These are phyloP conservation scores for Dioszegia aurantiaca DNA, from an alignment of 768 basidiomycete genomes.

Conservation along the genomic window DNA sequence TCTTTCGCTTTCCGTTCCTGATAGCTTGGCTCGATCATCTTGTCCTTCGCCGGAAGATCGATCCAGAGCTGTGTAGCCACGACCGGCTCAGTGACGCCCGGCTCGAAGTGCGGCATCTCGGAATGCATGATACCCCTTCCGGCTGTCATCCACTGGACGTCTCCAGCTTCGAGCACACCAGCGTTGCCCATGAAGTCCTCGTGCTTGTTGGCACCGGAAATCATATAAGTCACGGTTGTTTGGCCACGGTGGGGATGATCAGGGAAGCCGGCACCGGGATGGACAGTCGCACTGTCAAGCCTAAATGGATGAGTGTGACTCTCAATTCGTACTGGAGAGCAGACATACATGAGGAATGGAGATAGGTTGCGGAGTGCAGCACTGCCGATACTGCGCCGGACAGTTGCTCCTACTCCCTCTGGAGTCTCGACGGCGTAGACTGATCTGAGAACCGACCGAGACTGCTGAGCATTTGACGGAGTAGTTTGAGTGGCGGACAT, in stretches of 20 bases:
- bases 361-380: conserved; percentile 71
- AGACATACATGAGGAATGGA: conserved; percentile 74
- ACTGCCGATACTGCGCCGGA: conserved; percentile 82
- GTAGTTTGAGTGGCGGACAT: conserved; percentile 7
- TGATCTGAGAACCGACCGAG: conserved; percentile 68
- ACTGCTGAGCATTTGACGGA: conserved; percentile 10
- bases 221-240: conserved; percentile 69
- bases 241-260: conserved; percentile 69
- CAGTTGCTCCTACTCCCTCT: conserved; percentile 72
- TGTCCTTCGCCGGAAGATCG: conserved; percentile 59
- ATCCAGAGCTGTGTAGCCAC: conserved; percentile 71
- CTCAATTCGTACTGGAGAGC: background rate
- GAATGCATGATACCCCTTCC: conserved; percentile 48
- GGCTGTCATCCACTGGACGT: conserved; percentile 85
- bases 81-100: conserved; percentile 60
- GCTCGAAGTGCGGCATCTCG: conserved; percentile 76
- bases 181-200: conserved; percentile 75
- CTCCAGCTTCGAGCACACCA: conserved; percentile 60
- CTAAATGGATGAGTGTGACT: conserved; percentile 17
- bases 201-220: conserved; percentile 77
- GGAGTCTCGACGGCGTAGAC: conserved; percentile 61
- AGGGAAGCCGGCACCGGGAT: conserved; percentile 62
- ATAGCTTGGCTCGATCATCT: conserved; percentile 63
- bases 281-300: conserved; percentile 70
- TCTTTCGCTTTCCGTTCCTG: conserved; percentile 48